phyloP scores from a whole-genome alignment of 129 eudicot species.

The Heracleum sosnowskyi region DNA sequence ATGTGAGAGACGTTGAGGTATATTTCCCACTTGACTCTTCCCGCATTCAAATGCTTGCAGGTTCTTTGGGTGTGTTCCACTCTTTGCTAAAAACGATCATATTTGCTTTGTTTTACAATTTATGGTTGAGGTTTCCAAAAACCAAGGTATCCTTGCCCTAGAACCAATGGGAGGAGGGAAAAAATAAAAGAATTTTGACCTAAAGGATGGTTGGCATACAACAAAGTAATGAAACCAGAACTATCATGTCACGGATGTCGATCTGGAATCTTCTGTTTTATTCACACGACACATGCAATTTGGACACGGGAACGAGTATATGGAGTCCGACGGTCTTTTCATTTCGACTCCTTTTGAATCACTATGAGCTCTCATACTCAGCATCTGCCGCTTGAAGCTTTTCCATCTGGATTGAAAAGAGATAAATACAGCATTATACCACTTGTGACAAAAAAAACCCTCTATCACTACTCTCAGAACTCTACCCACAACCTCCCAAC shows the following conservation, averaged over 20 bases:
- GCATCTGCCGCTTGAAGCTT: conserved; percentile 88
- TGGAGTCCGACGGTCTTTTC: conserved; percentile 75
- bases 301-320: conserved; percentile 97
- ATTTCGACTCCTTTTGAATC: conserved; percentile 82
- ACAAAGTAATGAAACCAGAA: conserved; percentile 10
- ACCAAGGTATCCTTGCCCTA: conserved; percentile 22
- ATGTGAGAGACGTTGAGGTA: neutral
- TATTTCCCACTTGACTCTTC: neutral
- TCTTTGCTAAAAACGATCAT: neutral
- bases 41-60: neutral
- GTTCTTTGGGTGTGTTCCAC: neutral
- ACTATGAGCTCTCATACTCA: conserved; percentile 73
- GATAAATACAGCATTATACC: neutral
- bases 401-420: conserved; percentile 61
- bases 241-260: conserved; percentile 38
- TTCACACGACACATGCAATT: conserved; percentile 92
- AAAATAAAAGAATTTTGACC: conserved; percentile 70
- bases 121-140: conserved; percentile 5
- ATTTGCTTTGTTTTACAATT: conserved; percentile 15
- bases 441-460: neutral
- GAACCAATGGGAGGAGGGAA: conserved; percentile 23
- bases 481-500: neutral
- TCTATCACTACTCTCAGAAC: neutral
- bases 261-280: conserved; percentile 60
- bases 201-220: conserved; percentile 27